Percentiles rank a stretch among this genome's conserved stretches.
phyloP scores from a whole-genome alignment of 2,329 filamentous ascomycete species.

The Pseudogymnoascus sp. region DNA sequence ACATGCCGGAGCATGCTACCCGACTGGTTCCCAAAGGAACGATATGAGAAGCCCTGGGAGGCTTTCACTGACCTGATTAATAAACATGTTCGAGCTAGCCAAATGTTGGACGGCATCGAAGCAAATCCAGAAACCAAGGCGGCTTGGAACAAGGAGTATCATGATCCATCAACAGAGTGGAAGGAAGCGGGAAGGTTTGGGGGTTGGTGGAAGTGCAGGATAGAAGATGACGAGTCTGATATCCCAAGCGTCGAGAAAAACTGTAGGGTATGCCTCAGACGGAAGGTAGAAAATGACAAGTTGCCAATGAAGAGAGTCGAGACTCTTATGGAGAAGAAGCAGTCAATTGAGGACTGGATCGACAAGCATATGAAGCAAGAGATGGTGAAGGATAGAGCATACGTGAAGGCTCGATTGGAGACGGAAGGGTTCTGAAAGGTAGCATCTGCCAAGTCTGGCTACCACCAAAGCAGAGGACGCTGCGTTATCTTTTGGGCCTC shows the following conservation, averaged over 20 bases:
- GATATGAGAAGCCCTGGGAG: constrained; percentile 16
- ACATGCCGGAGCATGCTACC: constrained; percentile 21
- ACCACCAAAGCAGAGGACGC: not conserved
- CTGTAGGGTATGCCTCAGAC: not conserved
- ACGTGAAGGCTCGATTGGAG: not conserved
- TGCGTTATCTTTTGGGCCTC: not conserved
- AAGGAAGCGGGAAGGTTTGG: constrained; percentile 13
- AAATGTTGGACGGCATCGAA: constrained; percentile 10
- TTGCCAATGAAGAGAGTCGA: not conserved
- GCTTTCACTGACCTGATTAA: constrained; percentile 16
- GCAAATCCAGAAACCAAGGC: not conserved
- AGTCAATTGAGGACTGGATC: not conserved
- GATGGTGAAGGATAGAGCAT: not conserved
- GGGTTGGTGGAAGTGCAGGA: constrained; percentile 24
- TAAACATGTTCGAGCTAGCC: constrained; percentile 15
- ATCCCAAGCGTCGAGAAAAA: not conserved
- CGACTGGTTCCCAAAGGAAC: constrained; percentile 22
- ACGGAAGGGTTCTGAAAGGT: not conserved
- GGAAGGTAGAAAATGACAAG: not conserved
- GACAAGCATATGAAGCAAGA: not conserved
- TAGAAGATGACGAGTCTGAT: constrained; percentile 7
- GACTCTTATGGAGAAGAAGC: not conserved
- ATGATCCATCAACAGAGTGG: constrained; percentile 20
- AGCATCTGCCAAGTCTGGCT: not conserved
- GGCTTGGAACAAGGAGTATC: constrained; percentile 20